Conservation (phyloP, 805 yeast genomes). For the Candida golubevii region DNA sequence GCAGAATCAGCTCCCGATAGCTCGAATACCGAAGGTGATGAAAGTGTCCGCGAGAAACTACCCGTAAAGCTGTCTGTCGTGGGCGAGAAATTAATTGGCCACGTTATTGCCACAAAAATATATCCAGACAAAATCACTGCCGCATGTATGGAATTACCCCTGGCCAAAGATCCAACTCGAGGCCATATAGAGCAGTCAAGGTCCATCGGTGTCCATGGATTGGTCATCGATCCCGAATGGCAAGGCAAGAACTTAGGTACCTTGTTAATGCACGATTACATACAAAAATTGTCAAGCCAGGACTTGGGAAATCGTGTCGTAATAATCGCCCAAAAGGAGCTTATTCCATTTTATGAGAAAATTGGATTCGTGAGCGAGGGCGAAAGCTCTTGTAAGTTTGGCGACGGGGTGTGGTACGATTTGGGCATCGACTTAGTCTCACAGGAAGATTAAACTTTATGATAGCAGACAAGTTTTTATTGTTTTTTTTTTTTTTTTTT, state of each 20-base stretch:
- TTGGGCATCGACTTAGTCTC: slow-evolving; percentile 44
- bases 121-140: slow-evolving; percentile 47
- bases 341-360: slow-evolving; percentile 73
- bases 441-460: slow-evolving; percentile 31
- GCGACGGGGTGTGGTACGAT: slow-evolving; percentile 60
- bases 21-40: slow-evolving; percentile 18
- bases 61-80: slow-evolving; percentile 48
- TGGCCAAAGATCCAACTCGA: slow-evolving; percentile 23
- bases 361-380: slow-evolving; percentile 78
- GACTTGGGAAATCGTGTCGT: slow-evolving; percentile 76
- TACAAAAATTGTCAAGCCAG: slow-evolving; percentile 85
- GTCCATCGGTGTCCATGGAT: slow-evolving; percentile 75
- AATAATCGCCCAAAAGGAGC: slow-evolving; percentile 64
- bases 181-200: slow-evolving; percentile 79
- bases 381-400: slow-evolving; percentile 53
- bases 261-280: slow-evolving; percentile 77
- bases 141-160: slow-evolving; percentile 59
- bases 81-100: slow-evolving; percentile 71
- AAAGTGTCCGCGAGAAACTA: slow-evolving; percentile 31
- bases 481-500: too few relatives aligned
- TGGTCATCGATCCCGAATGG: slow-evolving; percentile 72
- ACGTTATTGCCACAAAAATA: slow-evolving; percentile 74
- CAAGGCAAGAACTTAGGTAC: slow-evolving; percentile 83
- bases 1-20: slow-evolving; percentile 13
- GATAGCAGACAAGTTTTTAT: too few relatives aligned